These are phyloP conservation scores for Moesziomyces sp. DNA, from an alignment of 1,284 basidiomycete species.

Conservation along the genomic window DNA sequence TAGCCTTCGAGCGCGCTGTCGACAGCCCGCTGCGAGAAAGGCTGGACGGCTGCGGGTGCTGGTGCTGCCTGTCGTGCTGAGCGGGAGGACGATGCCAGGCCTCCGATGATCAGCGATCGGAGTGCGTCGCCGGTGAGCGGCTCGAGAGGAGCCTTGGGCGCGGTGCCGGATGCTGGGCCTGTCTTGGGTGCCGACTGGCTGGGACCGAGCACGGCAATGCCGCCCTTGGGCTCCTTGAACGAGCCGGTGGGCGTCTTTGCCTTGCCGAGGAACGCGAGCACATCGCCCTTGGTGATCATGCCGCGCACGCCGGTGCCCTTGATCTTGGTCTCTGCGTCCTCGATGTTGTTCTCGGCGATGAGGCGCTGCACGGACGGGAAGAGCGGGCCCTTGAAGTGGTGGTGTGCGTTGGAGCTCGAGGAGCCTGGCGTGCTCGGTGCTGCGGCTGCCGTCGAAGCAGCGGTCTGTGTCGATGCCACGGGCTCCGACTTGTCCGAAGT, in stretches of 20 bases:
- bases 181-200: constrained; percentile 40
- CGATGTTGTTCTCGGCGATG: constrained; percentile 59
- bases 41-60: constrained; percentile 7
- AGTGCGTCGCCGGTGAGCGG: constrained; percentile 46
- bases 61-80: constrained; percentile 21
- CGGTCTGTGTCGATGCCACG: constrained; percentile 25
- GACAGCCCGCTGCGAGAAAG: constrained; percentile 29
- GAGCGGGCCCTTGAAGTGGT: constrained; percentile 44
- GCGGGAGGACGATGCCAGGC: constrained; percentile 40
- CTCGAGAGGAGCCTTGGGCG: constrained; percentile 24
- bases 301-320: constrained; percentile 69
- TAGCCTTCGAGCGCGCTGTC: constrained; percentile 32
- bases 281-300: constrained; percentile 70
- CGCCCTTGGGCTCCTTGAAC: constrained; percentile 47
- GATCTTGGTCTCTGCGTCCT: constrained; percentile 66
- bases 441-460: constrained; percentile 34
- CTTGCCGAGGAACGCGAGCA: constrained; percentile 68
- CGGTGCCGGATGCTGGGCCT: constrained; percentile 16
- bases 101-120: constrained; percentile 51
- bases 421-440: constrained; percentile 28
- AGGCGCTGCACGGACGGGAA: constrained; percentile 68
- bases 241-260: constrained; percentile 57
- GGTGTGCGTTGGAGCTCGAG: constrained; percentile 34
- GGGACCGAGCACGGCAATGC: constrained; percentile 55
- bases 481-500: constrained; percentile 34